Conservation (phyloP, 352 stramenopile species). For the Phytopythium mirpurense region DNA sequence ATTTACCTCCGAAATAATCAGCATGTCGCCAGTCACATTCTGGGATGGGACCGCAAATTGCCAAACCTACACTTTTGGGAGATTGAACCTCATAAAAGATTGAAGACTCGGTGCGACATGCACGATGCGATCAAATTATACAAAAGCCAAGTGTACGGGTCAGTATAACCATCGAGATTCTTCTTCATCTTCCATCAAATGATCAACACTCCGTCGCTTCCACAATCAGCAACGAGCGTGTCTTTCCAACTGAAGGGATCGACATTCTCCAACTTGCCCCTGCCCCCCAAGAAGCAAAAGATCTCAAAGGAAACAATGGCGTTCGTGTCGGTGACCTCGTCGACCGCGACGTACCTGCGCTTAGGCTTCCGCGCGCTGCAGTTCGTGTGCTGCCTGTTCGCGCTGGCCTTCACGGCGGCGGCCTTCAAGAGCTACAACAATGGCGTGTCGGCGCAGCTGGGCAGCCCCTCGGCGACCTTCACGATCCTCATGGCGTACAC, state of each 20-base stretch:
- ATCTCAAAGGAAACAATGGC: conserved; percentile 7
- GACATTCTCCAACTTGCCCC: too few species aligned
- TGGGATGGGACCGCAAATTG: too few species aligned
- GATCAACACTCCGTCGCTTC: too few species aligned
- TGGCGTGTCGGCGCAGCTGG: conserved; percentile 22
- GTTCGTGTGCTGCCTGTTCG: conserved; percentile 52
- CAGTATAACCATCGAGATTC: too few species aligned
- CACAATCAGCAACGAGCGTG: conserved; percentile 5
- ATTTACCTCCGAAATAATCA: too few species aligned
- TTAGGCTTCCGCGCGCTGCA: conserved; percentile 36
- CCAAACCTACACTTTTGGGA: conserved; percentile 5
- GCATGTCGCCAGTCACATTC: not conserved
- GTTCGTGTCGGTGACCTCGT: conserved; percentile 14
- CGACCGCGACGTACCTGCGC: conserved; percentile 27
- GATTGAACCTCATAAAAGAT: not conserved
- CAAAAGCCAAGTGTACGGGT: not conserved
- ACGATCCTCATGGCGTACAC: conserved; percentile 53
- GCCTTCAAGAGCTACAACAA: conserved; percentile 29
- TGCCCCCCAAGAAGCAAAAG: not conserved
- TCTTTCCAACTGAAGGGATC: too few species aligned
- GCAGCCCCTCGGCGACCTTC: conserved; percentile 37
- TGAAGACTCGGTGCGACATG: not conserved
- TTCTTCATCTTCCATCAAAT: too few species aligned
- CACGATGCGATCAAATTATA: not conserved
- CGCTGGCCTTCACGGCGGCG: conserved; percentile 36